These are phyloP conservation scores for Trichoderma asperellum DNA, from an alignment of 2,329 filamentous ascomycete genomes.

Conservation along the genomic window DNA sequence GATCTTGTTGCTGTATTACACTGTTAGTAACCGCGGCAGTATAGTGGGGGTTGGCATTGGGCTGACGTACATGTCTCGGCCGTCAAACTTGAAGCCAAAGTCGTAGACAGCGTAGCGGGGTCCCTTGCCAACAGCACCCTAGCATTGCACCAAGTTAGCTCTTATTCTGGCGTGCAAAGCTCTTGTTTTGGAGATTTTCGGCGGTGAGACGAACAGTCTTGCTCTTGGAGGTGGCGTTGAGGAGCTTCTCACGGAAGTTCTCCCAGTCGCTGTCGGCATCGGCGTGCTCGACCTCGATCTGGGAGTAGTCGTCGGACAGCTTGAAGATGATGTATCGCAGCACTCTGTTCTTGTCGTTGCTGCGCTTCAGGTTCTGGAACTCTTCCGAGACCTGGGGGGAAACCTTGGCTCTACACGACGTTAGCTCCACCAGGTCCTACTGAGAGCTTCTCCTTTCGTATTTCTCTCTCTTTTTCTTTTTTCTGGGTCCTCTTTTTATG, in stretches of 20 bases:
- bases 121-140: conserved; percentile 66
- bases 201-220: conserved; percentile 57
- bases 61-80: conserved; percentile 69
- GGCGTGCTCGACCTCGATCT: conserved; percentile 79
- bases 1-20: conserved; percentile 68
- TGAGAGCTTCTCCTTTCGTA: not conserved
- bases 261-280: conserved; percentile 71
- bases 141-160: conserved; percentile 12
- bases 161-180: not conserved
- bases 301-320: conserved; percentile 79
- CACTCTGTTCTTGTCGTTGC: conserved; percentile 26
- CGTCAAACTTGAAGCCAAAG: conserved; percentile 74
- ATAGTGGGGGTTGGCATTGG: not conserved
- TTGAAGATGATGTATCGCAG: conserved; percentile 89
- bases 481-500: not conserved
- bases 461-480: not conserved
- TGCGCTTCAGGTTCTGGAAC: conserved; percentile 41
- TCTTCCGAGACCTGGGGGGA: conserved; percentile 61
- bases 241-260: conserved; percentile 74
- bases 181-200: not conserved
- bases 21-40: conserved; percentile 33
- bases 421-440: conserved; percentile 12
- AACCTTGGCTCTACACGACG: conserved; percentile 25
- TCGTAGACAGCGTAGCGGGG: conserved; percentile 86
- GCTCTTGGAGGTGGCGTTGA: conserved; percentile 73